A percentile compares a stretch with the other conserved stretches of the same genome.
Evolutionary conservation across 768 basidiomycete genomes (phyloP).

Genomic region (Pholiota microspora): DNA sequence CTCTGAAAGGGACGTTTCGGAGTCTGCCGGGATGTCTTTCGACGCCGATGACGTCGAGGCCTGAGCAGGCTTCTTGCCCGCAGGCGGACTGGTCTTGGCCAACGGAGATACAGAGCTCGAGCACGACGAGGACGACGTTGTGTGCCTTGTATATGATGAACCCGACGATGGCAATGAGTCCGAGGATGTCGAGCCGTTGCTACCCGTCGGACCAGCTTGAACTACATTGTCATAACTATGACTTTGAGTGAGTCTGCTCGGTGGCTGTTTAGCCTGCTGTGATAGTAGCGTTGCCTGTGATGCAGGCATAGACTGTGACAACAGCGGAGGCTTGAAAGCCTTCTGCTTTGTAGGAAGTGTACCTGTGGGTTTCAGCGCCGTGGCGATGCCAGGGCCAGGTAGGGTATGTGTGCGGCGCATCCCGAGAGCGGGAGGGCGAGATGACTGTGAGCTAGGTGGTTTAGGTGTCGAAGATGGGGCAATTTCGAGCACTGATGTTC

Average conservation of each 20-base stretch:
- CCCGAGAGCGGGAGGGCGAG: slow-evolving; percentile 32
- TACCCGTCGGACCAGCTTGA: not conserved
- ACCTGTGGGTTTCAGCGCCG: slow-evolving; percentile 11
- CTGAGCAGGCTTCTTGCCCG: too few relatives aligned
- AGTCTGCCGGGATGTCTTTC: not conserved
- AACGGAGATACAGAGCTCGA: too few relatives aligned
- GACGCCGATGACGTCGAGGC: not conserved
- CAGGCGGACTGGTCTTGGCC: too few relatives aligned
- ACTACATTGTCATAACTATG: too few relatives aligned
- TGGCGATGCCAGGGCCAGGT: slow-evolving; percentile 7
- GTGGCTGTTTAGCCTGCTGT: not conserved
- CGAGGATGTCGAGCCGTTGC: slow-evolving; percentile 1
- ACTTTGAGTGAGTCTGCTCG: too few relatives aligned
- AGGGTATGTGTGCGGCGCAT: slow-evolving; percentile 35
- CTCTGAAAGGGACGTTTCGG: slow-evolving; percentile 13
- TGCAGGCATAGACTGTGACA: slow-evolving; percentile 16
- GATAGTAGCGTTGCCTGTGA: too few relatives aligned
- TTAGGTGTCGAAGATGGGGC: slow-evolving; percentile 14
- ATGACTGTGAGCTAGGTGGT: slow-evolving; percentile 14
- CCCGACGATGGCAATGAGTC: not conserved
- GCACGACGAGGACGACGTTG: not conserved
- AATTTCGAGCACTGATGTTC: not conserved
- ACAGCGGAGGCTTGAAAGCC: slow-evolving; percentile 36
- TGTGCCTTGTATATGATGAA: too few relatives aligned
- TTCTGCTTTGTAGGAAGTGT: slow-evolving; percentile 30